A percentile compares a stretch with the other conserved stretches of the same genome.
These are phyloP conservation scores for Medicago arabica DNA, from an alignment of 306 rosid species.

Conservation along the genomic window DNA sequence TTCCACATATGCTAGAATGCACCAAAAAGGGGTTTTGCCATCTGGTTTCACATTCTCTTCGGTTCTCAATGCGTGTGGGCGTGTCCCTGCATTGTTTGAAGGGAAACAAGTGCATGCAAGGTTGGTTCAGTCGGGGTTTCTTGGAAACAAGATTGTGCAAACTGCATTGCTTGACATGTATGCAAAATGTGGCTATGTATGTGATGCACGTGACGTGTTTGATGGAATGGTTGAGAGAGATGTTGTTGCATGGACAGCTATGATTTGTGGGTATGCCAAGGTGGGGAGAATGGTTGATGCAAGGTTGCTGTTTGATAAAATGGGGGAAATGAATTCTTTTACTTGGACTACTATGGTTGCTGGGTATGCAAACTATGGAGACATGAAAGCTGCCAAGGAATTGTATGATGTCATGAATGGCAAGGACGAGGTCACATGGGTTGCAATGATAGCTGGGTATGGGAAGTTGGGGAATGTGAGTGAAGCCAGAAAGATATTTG, in stretches of 20 bases:
- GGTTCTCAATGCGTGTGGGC: slow-evolving; percentile 69
- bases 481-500: slow-evolving; percentile 60
- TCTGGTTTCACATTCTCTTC: slow-evolving; percentile 72
- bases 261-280: slow-evolving; percentile 71
- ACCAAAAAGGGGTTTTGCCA: slow-evolving; percentile 52
- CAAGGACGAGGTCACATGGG: slow-evolving; percentile 48
- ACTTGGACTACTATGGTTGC: slow-evolving; percentile 81
- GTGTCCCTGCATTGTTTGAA: slow-evolving; percentile 45
- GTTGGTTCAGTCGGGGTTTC: slow-evolving; percentile 54
- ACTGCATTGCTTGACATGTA: slow-evolving; percentile 75
- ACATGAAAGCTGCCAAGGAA: slow-evolving; percentile 68
- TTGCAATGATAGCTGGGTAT: slow-evolving; percentile 81
- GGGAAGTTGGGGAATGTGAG: slow-evolving; percentile 63
- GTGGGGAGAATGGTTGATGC: slow-evolving; percentile 73
- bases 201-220: slow-evolving; percentile 63
- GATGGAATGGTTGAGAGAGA: slow-evolving; percentile 64
- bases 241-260: slow-evolving; percentile 74
- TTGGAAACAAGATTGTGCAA: slow-evolving; percentile 62
- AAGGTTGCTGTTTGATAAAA: slow-evolving; percentile 58
- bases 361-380: slow-evolving; percentile 67
- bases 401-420: slow-evolving; percentile 60
- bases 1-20: slow-evolving; percentile 64
- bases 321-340: slow-evolving; percentile 57
- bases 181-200: slow-evolving; percentile 60
- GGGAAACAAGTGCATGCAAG: slow-evolving; percentile 69